A percentile compares a stretch with the other conserved stretches of the same genome.
Evolutionary conservation across 345 rosid species (phyloP).

Genomic region (Triadica sebifera): DNA sequence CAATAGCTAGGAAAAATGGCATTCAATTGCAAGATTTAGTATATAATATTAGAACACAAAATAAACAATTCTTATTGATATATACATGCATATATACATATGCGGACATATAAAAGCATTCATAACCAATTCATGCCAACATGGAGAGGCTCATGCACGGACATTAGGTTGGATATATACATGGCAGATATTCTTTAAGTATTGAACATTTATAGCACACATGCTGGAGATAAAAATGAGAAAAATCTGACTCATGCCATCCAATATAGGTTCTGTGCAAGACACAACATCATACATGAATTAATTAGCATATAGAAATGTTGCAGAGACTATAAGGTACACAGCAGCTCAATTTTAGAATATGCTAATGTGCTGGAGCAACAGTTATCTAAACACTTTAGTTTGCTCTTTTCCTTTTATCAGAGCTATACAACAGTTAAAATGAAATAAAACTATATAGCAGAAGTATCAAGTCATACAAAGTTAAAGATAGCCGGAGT

Average conservation of each 20-base stretch:
- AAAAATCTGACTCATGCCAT: not conserved
- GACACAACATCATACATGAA: not conserved
- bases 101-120: too few species aligned
- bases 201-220: not conserved
- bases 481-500: not conserved
- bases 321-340: not conserved
- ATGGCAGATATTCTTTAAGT: not conserved
- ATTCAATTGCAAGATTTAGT: not conserved
- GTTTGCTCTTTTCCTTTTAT: not conserved
- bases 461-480: not conserved
- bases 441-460: slow-evolving; percentile 1
- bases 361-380: not conserved
- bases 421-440: not conserved
- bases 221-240: not conserved
- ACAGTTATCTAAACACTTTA: not conserved
- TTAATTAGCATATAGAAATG: too few species aligned
- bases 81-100: too few species aligned
- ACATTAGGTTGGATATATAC: not conserved
- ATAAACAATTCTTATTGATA: too few species aligned
- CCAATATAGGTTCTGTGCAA: not conserved
- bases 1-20: slow-evolving; percentile 59
- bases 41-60: too few species aligned
- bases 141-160: not conserved
- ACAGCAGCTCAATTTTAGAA: not conserved
- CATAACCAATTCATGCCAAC: not conserved